Evolutionary conservation across 129 eudicot genomes (phyloP), one percentile per base, ranked within the genome.

Genomic region (Centella asiatica): DNA sequence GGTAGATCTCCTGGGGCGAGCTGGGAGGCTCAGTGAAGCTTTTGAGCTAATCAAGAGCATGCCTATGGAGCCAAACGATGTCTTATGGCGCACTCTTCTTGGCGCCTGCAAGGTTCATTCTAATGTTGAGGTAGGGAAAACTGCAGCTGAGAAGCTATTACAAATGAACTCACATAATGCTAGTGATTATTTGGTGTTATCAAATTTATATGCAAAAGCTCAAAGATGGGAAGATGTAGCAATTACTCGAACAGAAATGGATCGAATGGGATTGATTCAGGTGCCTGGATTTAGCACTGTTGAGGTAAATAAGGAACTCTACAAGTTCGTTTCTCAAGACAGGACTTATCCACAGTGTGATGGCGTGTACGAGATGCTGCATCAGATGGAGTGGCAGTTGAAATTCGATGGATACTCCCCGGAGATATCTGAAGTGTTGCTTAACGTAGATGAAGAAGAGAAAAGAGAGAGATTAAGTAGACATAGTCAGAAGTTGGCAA

Each of bases 401-500:
- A 81, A 64, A 55, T 81, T 81, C 33, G 83, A 81, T 58, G 87
- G 87, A 27, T 81, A 81, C 66, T 57, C 66, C 3, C 80, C 80
- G 15, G 83, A 77, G 28, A 69, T 44, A 19, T 77, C 78, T 17
- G 69, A 77, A 25, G 78, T 77, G 19, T 92, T 73, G 74, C 75
- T 78, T 18, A 75, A 81, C 61, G 88, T 79, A 32, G 87, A 81
- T 17, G 95, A 77, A 73, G 87, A 84, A 23, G 97, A 86, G 67
- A 90, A 90, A 74, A 79, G 72, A 49, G 71, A 79, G 64, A 75
- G 84, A 73, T 49, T 90, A 77, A 81, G 85, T 53, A 65, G 71
- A 67, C 97, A 83, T 48, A 81, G 97, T 49, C 95, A 83, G 69
- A 90, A 86, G 65, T 47, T 90, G 78, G 97, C 97, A 8, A 69